A percentile compares a stretch with the other conserved stretches of the same genome.
Evolutionary conservation across 352 stramenopile genomes (phyloP).

Genomic region (Globisporangium orthogonon): DNA sequence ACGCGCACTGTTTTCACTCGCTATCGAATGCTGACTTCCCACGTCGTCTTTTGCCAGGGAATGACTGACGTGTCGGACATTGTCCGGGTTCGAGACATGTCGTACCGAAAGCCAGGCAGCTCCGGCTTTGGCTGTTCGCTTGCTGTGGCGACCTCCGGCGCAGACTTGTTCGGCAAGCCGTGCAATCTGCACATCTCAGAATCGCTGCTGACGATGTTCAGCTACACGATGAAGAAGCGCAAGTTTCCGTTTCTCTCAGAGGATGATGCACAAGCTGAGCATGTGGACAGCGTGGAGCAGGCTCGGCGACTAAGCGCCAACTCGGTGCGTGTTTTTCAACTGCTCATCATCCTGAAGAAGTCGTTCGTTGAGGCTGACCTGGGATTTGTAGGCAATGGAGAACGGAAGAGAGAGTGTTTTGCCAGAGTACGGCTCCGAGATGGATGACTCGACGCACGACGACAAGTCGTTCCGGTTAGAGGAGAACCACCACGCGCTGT

Average conservation of each 20-base stretch:
- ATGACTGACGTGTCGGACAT: conserved; percentile 80
- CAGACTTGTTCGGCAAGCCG: conserved; percentile 54
- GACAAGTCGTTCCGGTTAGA: conserved; percentile 37
- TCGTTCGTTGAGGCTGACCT: neutral
- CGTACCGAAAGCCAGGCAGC: conserved; percentile 21
- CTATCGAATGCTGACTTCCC: too few relatives aligned
- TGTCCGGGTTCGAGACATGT: conserved; percentile 42
- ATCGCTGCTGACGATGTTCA: conserved; percentile 68
- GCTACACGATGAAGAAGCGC: conserved; percentile 79
- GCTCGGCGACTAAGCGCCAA: conserved; percentile 58
- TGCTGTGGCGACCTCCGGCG: conserved; percentile 13
- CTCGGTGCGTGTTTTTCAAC: conserved; percentile 25
- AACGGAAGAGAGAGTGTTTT: conserved; percentile 11
- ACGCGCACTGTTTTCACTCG: too few relatives aligned
- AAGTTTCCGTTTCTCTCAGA: conserved; percentile 64
- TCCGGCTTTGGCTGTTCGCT: conserved; percentile 2
- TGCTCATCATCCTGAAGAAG: neutral
- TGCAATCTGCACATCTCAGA: conserved; percentile 55
- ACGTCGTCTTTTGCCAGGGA: conserved; percentile 11
- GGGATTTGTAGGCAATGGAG: neutral
- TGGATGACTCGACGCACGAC: conserved; percentile 19
- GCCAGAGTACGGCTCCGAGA: conserved; percentile 6
- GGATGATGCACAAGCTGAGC: conserved; percentile 14
- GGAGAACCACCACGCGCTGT: conserved; percentile 15
- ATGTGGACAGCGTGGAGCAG: conserved; percentile 50